Base-by-base conservation (phyloP, 192 early-diverging fungal species). In the Coemansia guatemalensis region DNA sequence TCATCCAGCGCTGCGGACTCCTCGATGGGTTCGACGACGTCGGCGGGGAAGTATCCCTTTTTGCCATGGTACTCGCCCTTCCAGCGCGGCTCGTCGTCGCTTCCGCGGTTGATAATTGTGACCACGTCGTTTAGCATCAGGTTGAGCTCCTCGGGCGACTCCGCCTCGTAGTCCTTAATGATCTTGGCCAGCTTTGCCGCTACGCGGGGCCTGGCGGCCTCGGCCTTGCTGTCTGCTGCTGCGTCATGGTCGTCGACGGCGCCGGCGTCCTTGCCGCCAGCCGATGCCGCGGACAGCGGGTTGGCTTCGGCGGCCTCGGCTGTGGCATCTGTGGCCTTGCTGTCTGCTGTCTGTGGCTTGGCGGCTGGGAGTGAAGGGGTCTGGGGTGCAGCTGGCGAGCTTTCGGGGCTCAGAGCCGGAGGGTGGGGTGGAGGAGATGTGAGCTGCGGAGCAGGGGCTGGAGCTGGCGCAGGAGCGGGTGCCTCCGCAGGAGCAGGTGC, bases 1-100 rank as follows among this genome's bases (percentile, higher is more conserved):
- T 76, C 80, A 21, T 75, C 74, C 24, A 64, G 54, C 21, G 58
- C 63, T 3, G 73, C 67, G 0, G 64, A 65, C 51, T 71, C 68
- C 25, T 75, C 77, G 18, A 81, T 73, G n/a, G 71, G 51, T 44
- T 78, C 76, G 51, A 81, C 83, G 27, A 89, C 86, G 29, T 87
- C 80, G 48, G 70, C 74, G 7, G 90, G 90, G 73, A 90, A 92
- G 18, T 76, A 81, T 0, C 90, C 90, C 61, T 85, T 82, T 58
- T 90, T 90, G 44, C 90, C 90, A 60, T 92, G 89, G 65, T 87
- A 75, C 68, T 92, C 89, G 66, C 90, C 90, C 73, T 88, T 89
- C 86, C 87, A 87, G 79, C 87, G 73, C 58, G 67, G 69, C 53
- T 82, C 79, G 53, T 85, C 75, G 22, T 83, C 78, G 11, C 68